Evolutionary conservation across 2,329 filamentous ascomycete species (phyloP), one percentile per base, ranked within the genome.

Genomic region (Colletotrichum spaethianum): DNA sequence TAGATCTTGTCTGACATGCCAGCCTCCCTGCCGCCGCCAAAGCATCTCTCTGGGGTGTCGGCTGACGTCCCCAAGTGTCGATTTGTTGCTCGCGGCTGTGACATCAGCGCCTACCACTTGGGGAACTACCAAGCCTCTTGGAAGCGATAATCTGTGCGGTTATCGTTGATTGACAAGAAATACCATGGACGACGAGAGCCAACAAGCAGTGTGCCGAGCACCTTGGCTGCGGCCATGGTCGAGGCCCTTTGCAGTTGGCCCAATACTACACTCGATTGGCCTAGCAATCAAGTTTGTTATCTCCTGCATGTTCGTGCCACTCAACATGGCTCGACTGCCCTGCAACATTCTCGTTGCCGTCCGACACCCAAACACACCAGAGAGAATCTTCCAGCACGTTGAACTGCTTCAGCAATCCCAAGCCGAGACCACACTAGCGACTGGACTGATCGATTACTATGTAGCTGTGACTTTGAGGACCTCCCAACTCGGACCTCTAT

Each of bases 151-250:
- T 18, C 36, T 26, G 48, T 33, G 31, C 26, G 20, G 40, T 20
- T 52, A 69, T 63, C 46, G 42, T 38, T 23, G 40, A 31, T 56
- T 50, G 26, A 57, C 26, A 56, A 50, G 48, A 56, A 56, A 18
- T 38, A 48, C 28, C 20, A 14, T 31, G 11, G 18, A 50, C 14
- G 23, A 50, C 14, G 40, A 50, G 33, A 52, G 31, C 9, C 46
- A 53, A 50, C 55, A 48, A 46, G 40, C 63, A 33, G 48, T 18
- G 23, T 31, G 63, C 68, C 56, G 11, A 67, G 68, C 20, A 42
- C 33, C 68, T 57, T 71, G 63, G 68, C 63, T 42, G 63, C 40
- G 31, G 57, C 57, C 42, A 33, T 52, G 63, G 40, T 18, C 44
- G 53, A 40, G 28, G 31, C 36, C 63, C 44, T 23, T 61, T 40